Percentiles rank a stretch among this genome's conserved stretches.
Conservation (phyloP, 2,329 filamentous ascomycete genomes). For the Pseudogymnoascus sp. region DNA sequence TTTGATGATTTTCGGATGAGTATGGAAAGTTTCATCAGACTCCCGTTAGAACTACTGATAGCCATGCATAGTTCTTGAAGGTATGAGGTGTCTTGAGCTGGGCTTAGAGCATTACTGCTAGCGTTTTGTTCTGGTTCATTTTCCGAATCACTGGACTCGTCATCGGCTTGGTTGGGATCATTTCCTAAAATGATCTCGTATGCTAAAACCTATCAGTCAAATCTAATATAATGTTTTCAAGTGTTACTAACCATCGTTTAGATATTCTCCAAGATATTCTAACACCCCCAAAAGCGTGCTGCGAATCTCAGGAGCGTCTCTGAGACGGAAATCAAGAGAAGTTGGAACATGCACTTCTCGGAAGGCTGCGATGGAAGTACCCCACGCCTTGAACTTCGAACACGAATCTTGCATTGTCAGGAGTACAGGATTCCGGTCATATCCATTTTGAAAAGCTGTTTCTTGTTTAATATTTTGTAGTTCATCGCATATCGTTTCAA, state of each 20-base stretch:
- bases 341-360: constrained; percentile 12
- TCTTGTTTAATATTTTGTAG: background rate
- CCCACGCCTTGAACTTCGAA: constrained; percentile 20
- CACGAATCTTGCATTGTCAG: constrained; percentile 12
- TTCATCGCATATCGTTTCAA: background rate
- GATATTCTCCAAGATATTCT: constrained; percentile 16
- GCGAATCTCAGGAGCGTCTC: constrained; percentile 18
- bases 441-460: constrained; percentile 8
- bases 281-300: constrained; percentile 17
- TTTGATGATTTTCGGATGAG: constrained; percentile 19
- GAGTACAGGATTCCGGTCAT: constrained; percentile 12
- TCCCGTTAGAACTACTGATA: constrained; percentile 16
- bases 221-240: background rate
- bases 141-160: constrained; percentile 12
- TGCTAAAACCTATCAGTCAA: constrained; percentile 10
- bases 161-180: background rate
- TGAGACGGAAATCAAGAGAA: constrained; percentile 20
- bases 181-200: constrained; percentile 18
- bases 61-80: constrained; percentile 18
- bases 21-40: constrained; percentile 21
- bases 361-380: constrained; percentile 19
- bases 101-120: background rate
- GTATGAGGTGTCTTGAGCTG: constrained; percentile 16
- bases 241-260: constrained; percentile 14
- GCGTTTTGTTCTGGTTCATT: constrained; percentile 4